A percentile compares a stretch with the other conserved stretches of the same genome.
Conservation (phyloP, 371 early-diverging fungal species). For the Amoeboaphelidium protococcarum region DNA sequence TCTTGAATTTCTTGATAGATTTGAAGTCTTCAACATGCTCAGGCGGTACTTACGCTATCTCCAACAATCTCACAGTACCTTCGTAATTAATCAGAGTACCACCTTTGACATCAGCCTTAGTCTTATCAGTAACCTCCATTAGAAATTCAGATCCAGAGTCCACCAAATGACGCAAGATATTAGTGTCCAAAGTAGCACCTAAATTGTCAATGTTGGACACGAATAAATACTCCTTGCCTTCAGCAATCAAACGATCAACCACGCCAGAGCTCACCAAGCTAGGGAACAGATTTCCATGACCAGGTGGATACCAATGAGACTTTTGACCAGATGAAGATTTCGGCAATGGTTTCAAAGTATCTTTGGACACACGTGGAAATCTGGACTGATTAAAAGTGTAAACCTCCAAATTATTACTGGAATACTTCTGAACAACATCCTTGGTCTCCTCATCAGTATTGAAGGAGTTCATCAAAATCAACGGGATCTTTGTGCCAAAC, state of each 20-base stretch:
- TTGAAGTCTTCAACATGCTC: constrained; percentile 74
- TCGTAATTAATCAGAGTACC: constrained; percentile 97
- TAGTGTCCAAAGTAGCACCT: constrained; percentile 90
- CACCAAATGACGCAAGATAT: constrained; percentile 75
- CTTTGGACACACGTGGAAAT: constrained; percentile 85
- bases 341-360: constrained; percentile 67
- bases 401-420: constrained; percentile 60
- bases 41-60: constrained; percentile 98
- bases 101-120: constrained; percentile 98
- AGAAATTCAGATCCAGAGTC: constrained; percentile 75
- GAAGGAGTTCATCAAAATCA: constrained; percentile 99
- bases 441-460: constrained; percentile 94
- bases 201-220: constrained; percentile 98
- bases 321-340: constrained; percentile 17
- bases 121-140: constrained; percentile 99
- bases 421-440: constrained; percentile 89
- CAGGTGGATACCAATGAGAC: constrained; percentile 79
- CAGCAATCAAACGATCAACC: constrained; percentile 71
- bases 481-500: constrained; percentile 72
- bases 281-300: constrained; percentile 97
- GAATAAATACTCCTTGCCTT: constrained; percentile 98
- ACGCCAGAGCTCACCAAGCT: constrained; percentile 81
- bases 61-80: constrained; percentile 75
- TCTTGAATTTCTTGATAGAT: constrained; percentile 97
- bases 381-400: constrained; percentile 93